Evolutionary conservation across 176 grass and related monocot genomes (phyloP).

Genomic region (Avena atlantica): DNA sequence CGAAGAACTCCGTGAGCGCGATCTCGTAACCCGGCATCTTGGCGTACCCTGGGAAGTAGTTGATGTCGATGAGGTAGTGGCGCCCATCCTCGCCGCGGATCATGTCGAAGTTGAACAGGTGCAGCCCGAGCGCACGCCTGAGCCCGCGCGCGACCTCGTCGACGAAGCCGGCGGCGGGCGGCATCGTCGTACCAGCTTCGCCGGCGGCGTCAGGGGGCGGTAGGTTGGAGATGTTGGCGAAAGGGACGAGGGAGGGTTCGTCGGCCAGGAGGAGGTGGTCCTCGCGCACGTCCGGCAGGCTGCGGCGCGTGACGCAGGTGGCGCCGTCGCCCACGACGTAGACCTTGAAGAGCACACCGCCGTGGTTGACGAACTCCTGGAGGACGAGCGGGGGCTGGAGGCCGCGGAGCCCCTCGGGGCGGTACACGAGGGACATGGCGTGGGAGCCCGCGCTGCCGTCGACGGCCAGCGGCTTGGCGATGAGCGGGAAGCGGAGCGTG

Average conservation of each 20-base stretch:
- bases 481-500: constrained; percentile 67
- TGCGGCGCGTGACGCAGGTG: constrained; percentile 69
- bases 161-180: constrained; percentile 47
- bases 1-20: constrained; percentile 68
- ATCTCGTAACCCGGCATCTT: constrained; percentile 77
- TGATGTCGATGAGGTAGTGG: constrained; percentile 83
- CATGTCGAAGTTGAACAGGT: constrained; percentile 83
- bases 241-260: constrained; percentile 30
- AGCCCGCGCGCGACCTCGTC: constrained; percentile 61
- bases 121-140: constrained; percentile 57
- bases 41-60: constrained; percentile 84
- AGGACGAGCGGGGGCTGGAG: constrained; percentile 60
- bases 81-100: constrained; percentile 54
- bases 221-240: constrained; percentile 74
- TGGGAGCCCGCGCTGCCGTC: constrained; percentile 72
- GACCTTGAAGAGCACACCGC: constrained; percentile 86
- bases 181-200: constrained; percentile 25
- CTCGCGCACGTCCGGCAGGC: constrained; percentile 68
- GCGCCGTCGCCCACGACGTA: constrained; percentile 68
- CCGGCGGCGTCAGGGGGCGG: background rate
- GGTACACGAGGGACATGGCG: constrained; percentile 71
- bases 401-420: constrained; percentile 58
- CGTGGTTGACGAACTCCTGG: constrained; percentile 40
- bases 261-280: constrained; percentile 44
- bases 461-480: constrained; percentile 72